A percentile compares a stretch with the other conserved stretches of the same genome.
Conservation (phyloP, 768 basidiomycete species). For the Rickenella mellea region DNA sequence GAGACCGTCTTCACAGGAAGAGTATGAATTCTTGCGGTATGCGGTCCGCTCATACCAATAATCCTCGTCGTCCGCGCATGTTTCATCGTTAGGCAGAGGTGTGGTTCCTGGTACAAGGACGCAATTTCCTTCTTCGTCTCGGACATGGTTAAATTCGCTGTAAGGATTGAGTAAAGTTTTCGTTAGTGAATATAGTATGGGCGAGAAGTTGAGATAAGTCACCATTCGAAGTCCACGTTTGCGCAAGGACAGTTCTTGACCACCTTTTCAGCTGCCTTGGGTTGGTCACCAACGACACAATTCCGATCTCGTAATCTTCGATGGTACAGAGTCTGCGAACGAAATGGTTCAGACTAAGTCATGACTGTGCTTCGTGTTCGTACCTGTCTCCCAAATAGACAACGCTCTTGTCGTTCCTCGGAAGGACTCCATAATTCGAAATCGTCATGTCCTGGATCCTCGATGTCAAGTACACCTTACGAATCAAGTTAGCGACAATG, state of each 20-base stretch:
- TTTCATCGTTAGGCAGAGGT: constrained; percentile 51
- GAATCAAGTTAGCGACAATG: constrained; percentile 4
- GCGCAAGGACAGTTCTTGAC: constrained; percentile 69
- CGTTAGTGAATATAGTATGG: not conserved
- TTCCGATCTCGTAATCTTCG: constrained; percentile 71
- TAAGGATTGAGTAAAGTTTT: not conserved
- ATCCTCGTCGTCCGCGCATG: constrained; percentile 52
- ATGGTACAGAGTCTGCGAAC: constrained; percentile 73
- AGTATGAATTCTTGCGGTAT: constrained; percentile 86
- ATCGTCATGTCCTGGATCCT: constrained; percentile 79
- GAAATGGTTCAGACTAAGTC: not conserved
- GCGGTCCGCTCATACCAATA: constrained; percentile 93
- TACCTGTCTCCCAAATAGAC: constrained; percentile 89
- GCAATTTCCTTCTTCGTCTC: constrained; percentile 61
- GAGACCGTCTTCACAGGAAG: constrained; percentile 72
- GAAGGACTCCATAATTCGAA: constrained; percentile 97
- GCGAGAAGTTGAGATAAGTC: constrained; percentile 13
- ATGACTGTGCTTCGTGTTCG: constrained; percentile 1
- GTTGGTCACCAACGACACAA: constrained; percentile 74
- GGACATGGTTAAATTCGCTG: constrained; percentile 90
- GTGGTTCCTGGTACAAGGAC: constrained; percentile 63
- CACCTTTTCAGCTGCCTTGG: constrained; percentile 40
- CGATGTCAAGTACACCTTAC: constrained; percentile 55
- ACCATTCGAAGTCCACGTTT: constrained; percentile 90
- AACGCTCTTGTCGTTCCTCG: constrained; percentile 76